phyloP scores from a whole-genome alignment of 768 basidiomycete genomes.

The Leccinellum luteum region DNA sequence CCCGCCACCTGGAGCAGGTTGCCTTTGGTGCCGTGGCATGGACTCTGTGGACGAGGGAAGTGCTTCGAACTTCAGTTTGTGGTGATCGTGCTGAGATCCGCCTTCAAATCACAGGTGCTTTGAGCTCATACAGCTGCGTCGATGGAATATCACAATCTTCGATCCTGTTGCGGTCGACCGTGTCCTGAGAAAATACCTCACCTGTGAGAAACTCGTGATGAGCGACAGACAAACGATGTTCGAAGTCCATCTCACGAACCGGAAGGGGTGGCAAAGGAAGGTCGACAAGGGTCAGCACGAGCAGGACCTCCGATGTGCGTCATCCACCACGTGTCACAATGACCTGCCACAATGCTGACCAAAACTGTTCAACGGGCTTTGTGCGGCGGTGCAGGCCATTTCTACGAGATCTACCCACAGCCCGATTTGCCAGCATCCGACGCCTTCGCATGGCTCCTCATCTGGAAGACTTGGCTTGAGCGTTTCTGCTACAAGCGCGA shows the following conservation, averaged over 20 bases:
- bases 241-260: conserved; percentile 18
- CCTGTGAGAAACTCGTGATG: not conserved
- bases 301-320: conserved; percentile 13
- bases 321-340: not conserved
- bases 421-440: conserved; percentile 31
- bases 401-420: conserved; percentile 36
- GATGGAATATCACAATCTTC: conserved; percentile 14
- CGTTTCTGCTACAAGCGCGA: not conserved
- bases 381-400: conserved; percentile 29
- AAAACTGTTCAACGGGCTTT: no score
- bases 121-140: conserved; percentile 27
- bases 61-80: not conserved
- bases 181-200: conserved; percentile 3
- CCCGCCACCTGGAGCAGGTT: not conserved
- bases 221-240: conserved; percentile 16
- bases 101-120: conserved; percentile 25
- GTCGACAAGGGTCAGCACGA: conserved; percentile 24
- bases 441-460: conserved; percentile 26
- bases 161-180: not conserved
- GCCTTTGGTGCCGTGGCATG: not conserved
- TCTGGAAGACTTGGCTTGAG: conserved; percentile 18
- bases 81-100: not conserved
- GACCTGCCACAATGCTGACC: not conserved
- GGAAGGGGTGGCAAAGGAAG: conserved; percentile 27
- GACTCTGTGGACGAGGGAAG: not conserved